phyloP scores from a whole-genome alignment of 768 basidiomycete species.

The Boletus rufocinnamomeus region DNA sequence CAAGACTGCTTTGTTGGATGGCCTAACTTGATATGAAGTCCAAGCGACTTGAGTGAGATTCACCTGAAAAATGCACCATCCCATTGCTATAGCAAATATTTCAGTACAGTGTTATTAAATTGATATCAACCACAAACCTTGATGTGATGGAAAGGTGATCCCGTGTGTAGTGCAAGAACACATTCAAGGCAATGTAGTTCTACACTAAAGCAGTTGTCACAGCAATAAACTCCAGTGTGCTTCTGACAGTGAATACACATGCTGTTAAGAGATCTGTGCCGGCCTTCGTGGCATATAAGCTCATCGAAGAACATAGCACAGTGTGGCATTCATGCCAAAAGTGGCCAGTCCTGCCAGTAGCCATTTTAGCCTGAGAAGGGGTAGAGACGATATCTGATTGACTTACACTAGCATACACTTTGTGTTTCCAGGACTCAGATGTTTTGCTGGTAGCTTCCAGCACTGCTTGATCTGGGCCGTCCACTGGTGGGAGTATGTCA shows the following conservation, averaged over 20 bases:
- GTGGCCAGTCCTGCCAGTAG: constrained; percentile 6
- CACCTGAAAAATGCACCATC: constrained; percentile 18
- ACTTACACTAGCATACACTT: neutral
- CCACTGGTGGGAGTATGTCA: no score
- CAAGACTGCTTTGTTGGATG: constrained; percentile 21
- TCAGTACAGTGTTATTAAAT: neutral
- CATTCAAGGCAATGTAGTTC: constrained; percentile 14
- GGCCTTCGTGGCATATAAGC: constrained; percentile 17
- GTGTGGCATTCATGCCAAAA: constrained; percentile 6
- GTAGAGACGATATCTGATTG: no score
- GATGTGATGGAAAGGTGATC: constrained; percentile 19
- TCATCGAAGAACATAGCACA: constrained; percentile 15
- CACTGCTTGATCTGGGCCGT: no score
- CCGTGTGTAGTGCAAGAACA: constrained; percentile 7
- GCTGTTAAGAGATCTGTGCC: neutral
- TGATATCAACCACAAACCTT: constrained; percentile 4
- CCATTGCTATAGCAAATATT: constrained; percentile 15
- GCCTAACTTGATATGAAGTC: constrained; percentile 28
- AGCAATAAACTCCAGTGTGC: constrained; percentile 1
- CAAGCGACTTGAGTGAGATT: constrained; percentile 21
- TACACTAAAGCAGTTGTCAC: constrained; percentile 12
- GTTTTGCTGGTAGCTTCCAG: no score
- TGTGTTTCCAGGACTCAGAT: no score
- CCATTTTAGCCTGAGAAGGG: no score
- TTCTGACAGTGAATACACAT: neutral